Evolutionary conservation across 2,329 filamentous ascomycete species (phyloP), one percentile per base, ranked within the genome.

Genomic region (Fusarium sp.): DNA sequence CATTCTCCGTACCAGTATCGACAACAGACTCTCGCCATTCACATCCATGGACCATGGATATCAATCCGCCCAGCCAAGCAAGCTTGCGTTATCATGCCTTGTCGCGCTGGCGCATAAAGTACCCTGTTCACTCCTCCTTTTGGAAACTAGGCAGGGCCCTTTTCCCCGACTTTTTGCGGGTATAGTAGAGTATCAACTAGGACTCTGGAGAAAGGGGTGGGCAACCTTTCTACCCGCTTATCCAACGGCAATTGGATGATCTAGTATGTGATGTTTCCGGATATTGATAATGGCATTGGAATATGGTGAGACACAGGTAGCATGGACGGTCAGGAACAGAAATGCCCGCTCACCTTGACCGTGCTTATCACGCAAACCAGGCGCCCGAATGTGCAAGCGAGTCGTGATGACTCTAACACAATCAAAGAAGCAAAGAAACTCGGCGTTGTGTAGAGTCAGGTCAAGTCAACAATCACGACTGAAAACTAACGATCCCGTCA

Each of bases 401-500:
- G 44, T 55, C 45, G 39, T 49, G 36, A 61, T 58, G n/a, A n/a
- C 38, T 22, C 39, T 9, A 38, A 39, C 28, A 34, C 18, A 43
- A 22, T 13, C 50, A 26, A 45, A 49, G 10, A 52, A 18, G 26
- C 40, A 33, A 31, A 43, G 28, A 43, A 44, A 55, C 22, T 20
- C 18, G 7, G 38, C 44, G n/a, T 36, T 10, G 9, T 39, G 38
- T 18, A 39, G n/a, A 39, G 38, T 39, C n/a, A 22, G 8, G 26
- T 20, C 26, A 38, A 15, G 34, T 36, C 34, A 52, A 34, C 18
- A 43, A 42, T 39, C 7, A 44, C 39, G 22, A 46, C 38, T n/a
- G 17, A 13, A 36, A 39, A 49, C 33, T 39, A 20, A 22, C 55
- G 45, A 66, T 66, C 58, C 56, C 56, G 66, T 66, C 66, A 69